Evolutionary conservation across 2,329 filamentous ascomycete genomes (phyloP), one percentile per base, ranked within the genome.

Genomic region (Sporothrix curviconia): DNA sequence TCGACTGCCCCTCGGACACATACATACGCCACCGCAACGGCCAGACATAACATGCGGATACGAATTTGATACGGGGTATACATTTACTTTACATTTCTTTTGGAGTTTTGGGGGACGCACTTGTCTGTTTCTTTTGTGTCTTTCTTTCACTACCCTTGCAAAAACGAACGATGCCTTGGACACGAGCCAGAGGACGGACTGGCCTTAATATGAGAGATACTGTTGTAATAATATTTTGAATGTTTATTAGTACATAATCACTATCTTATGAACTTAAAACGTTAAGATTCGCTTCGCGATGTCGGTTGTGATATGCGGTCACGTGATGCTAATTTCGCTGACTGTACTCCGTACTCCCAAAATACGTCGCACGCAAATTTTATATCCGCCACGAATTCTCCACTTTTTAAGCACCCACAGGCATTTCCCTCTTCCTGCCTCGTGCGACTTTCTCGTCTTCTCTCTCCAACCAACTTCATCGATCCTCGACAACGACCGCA

Each of bases 191-290:
- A 51, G 22, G 30, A 57, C 19, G 34, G 32, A n/a, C n/a, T n/a
- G n/a, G n/a, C n/a, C 49, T 34, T 47, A 47, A 57, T 57, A 40
- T 57, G 55, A 46, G 22, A 52, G 34, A 57, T 51, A 57, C 47
- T 40, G 49, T 53, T 46, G 55, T 57, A 53, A 53, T 57, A 47
- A 44, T 52, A n/a, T 7, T 40, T 46, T 51, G n/a, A 8, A 46
- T 34, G 22, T 36, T 52, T 25, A 19, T 28, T 22, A 34, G 43
- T 40, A 49, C 32, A 47, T 54, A 40, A 14, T 57, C 42, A 32
- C 22, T 50, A n/a, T n/a, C n/a, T n/a, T n/a, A n/a, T n/a, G n/a
- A n/a, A n/a, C n/a, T n/a, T n/a, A n/a, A n/a, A n/a, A n/a, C n/a
- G n/a, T n/a, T n/a, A n/a, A n/a, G n/a, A n/a, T n/a, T n/a, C n/a